These are phyloP conservation scores for Phtheirospermum japonicum DNA, from an alignment of 257 asterid species.

Conservation along the genomic window DNA sequence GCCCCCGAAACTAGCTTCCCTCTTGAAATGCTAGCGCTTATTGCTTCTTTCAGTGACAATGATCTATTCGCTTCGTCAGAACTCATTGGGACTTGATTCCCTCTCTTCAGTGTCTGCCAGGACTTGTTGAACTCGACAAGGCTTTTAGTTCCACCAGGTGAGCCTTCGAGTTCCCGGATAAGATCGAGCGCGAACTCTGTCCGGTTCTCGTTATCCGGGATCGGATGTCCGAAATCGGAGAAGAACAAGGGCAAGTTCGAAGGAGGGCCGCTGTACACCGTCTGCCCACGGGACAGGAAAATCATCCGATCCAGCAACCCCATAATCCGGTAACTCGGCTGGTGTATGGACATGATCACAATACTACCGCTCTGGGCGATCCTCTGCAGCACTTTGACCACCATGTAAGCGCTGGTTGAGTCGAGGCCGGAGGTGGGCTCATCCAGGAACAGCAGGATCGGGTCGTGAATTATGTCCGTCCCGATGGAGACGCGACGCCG, in stretches of 20 bases:
- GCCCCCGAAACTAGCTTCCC: conserved; percentile 77
- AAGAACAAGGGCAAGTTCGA: conserved; percentile 47
- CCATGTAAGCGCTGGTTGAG: conserved; percentile 86
- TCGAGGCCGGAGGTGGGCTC: conserved; percentile 87
- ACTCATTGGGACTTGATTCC: not conserved
- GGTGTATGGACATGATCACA: conserved; percentile 81
- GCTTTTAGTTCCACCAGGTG: conserved; percentile 62
- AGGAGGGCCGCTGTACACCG: conserved; percentile 78
- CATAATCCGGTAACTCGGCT: conserved; percentile 71
- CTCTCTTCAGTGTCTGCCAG: conserved; percentile 48
- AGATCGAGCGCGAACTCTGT: conserved; percentile 74
- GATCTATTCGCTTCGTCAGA: not conserved
- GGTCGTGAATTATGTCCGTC: conserved; percentile 80
- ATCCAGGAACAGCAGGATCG: conserved; percentile 63
- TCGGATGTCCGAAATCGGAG: conserved; percentile 73
- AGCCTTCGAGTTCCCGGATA: conserved; percentile 71
- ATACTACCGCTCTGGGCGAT: conserved; percentile 84
- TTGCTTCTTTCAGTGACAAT: conserved; percentile 62
- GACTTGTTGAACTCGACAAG: conserved; percentile 62
- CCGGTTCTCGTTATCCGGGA: conserved; percentile 63
- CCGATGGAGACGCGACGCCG: conserved; percentile 82
- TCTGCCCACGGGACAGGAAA: conserved; percentile 65
- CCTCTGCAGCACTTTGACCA: conserved; percentile 68
- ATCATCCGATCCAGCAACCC: conserved; percentile 62
- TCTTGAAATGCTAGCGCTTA: conserved; percentile 65